phyloP scores from a whole-genome alignment of 2,329 filamentous ascomycete species.

The Ploettnerulaceae sp. region DNA sequence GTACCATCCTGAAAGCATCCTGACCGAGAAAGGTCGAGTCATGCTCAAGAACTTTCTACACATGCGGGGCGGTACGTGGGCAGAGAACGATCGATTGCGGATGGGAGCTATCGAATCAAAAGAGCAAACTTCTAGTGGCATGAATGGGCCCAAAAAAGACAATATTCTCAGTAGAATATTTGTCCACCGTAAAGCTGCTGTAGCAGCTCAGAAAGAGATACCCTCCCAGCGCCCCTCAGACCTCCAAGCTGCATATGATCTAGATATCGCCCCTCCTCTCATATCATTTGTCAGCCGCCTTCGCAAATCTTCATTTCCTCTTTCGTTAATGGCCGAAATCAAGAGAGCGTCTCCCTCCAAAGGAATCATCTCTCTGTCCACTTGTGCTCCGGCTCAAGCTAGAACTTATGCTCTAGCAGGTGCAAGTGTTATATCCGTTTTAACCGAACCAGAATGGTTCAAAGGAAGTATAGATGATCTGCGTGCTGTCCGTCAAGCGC shows the following conservation, averaged over 20 bases:
- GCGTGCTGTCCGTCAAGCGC: constrained; percentile 75
- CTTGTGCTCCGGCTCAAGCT: constrained; percentile 85
- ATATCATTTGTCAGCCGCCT: constrained; percentile 76
- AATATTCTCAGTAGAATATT: constrained; percentile 94
- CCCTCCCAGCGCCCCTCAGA: constrained; percentile 81
- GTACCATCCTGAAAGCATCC: constrained; percentile 95
- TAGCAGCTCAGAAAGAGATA: constrained; percentile 75
- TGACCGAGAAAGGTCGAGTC: constrained; percentile 78
- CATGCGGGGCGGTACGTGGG: constrained; percentile 88
- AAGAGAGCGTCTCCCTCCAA: constrained; percentile 96
- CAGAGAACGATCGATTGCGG: constrained; percentile 62
- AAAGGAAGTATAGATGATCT: constrained; percentile 96
- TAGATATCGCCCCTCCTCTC: constrained; percentile 79
- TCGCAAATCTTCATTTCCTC: constrained; percentile 74
- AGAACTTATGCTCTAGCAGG: constrained; percentile 88
- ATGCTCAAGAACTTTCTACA: constrained; percentile 93
- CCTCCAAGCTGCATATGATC: constrained; percentile 78
- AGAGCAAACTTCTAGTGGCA: constrained; percentile 24
- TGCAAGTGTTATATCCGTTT: constrained; percentile 95
- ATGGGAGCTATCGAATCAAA: constrained; percentile 36
- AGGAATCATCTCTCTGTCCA: constrained; percentile 82
- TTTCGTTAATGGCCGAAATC: constrained; percentile 96
- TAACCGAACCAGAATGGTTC: constrained; percentile 98
- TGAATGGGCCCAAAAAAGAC: constrained; percentile 52
- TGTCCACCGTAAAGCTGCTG: constrained; percentile 67